Percentiles rank a stretch among this genome's conserved stretches.
Conservation (phyloP, 257 asterid genomes). For the Knoxia roxburghii region DNA sequence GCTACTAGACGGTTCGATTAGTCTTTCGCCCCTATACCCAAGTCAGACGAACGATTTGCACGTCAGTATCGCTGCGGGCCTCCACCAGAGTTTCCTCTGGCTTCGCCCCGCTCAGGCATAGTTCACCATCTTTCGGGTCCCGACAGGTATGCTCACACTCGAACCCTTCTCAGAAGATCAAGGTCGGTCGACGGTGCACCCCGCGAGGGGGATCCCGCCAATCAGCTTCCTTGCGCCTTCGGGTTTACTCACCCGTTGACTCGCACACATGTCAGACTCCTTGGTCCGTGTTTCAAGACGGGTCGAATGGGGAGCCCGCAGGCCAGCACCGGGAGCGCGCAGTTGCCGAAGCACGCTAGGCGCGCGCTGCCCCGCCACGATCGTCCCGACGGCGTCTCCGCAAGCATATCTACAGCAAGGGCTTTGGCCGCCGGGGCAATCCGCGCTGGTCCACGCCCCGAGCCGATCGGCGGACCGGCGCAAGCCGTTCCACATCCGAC, state of each 20-base stretch:
- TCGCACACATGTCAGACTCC: no score
- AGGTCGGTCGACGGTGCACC: conserved; percentile 29
- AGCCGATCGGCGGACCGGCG: no score
- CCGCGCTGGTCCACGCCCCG: no score
- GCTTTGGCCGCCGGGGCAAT: no score
- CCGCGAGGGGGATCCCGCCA: conserved; percentile 21
- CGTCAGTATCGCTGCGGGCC: conserved; percentile 72
- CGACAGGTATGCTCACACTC: conserved; percentile 44
- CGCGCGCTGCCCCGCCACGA: no score
- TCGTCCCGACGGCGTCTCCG: no score
- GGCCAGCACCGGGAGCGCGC: no score
- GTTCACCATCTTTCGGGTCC: conserved; percentile 71
- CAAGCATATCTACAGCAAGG: no score
- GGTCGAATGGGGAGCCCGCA: no score
- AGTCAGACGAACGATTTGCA: conserved; percentile 68
- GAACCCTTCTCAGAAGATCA: conserved; percentile 32
- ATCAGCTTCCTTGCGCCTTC: conserved; percentile 20
- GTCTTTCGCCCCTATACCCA: conserved; percentile 65
- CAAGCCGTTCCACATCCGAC: conserved; percentile 49
- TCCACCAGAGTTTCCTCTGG: conserved; percentile 76
- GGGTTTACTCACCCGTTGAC: no score
- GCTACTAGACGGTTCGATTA: conserved; percentile 47
- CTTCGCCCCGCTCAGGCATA: conserved; percentile 75
- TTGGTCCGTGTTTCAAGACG: no score
- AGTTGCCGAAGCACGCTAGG: no score